These are phyloP conservation scores for Luvunga scandens DNA, from an alignment of 345 rosid species.

Conservation along the genomic window DNA sequence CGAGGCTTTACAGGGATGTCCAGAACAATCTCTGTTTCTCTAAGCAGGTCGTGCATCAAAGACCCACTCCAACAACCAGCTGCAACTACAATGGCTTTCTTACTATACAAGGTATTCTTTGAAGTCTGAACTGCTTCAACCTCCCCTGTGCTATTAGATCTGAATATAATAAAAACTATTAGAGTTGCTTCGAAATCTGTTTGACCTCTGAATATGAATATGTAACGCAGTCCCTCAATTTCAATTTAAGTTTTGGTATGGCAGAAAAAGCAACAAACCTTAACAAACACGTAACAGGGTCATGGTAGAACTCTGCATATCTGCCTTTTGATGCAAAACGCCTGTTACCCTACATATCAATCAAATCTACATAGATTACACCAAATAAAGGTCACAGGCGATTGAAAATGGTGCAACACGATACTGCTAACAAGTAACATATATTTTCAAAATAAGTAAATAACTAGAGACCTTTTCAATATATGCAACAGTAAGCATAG, in stretches of 20 bases:
- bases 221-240: background rate
- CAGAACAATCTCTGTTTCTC: conserved; percentile 38
- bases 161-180: conserved; percentile 19
- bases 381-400: background rate
- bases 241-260: background rate
- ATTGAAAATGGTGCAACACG: background rate
- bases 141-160: conserved; percentile 48
- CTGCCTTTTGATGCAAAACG: conserved; percentile 56
- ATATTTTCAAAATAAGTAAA: background rate
- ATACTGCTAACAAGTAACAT: background rate
- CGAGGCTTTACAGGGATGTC: conserved; percentile 81
- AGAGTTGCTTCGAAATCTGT: background rate
- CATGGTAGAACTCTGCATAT: conserved; percentile 78
- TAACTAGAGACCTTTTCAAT: conserved; percentile 56
- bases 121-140: conserved; percentile 64
- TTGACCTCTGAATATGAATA: background rate
- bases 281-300: conserved; percentile 64
- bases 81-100: conserved; percentile 72
- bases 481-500: conserved; percentile 61
- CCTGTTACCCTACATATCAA: conserved; percentile 56
- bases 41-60: conserved; percentile 54
- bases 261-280: conserved; percentile 38
- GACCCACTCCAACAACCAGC: conserved; percentile 93
- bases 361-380: background rate
- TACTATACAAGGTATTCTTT: conserved; percentile 52